Percentiles rank a stretch among this genome's conserved stretches.
phyloP scores from a whole-genome alignment of 73 alveolate genomes.

The Halteria grandinella region DNA sequence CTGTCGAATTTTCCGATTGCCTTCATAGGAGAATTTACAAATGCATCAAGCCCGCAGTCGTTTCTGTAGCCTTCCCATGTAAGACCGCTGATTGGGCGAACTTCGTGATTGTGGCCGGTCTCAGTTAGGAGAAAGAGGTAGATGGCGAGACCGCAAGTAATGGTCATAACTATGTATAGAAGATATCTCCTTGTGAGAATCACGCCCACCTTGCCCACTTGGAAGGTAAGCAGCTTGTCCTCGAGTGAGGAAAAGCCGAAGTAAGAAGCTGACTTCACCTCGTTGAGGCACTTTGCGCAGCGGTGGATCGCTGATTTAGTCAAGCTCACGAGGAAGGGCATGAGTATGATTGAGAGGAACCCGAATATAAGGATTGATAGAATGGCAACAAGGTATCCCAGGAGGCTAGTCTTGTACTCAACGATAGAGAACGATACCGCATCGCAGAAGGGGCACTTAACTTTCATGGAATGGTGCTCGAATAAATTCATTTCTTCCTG shows the following conservation, averaged over 20 bases:
- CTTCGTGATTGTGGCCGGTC: slow-evolving; percentile 37
- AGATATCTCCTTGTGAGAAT: slow-evolving; percentile 59
- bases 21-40: slow-evolving; percentile 23
- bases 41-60: slow-evolving; percentile 66
- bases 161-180: slow-evolving; percentile 23
- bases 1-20: slow-evolving; percentile 49
- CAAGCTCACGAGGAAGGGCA: slow-evolving; percentile 61
- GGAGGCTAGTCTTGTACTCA: slow-evolving; percentile 56
- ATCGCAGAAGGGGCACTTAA: slow-evolving; percentile 72
- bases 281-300: slow-evolving; percentile 71
- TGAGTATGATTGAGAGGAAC: slow-evolving; percentile 47
- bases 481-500: slow-evolving; percentile 51
- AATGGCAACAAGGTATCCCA: slow-evolving; percentile 55
- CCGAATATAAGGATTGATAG: slow-evolving; percentile 53
- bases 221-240: slow-evolving; percentile 55
- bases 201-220: slow-evolving; percentile 60
- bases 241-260: slow-evolving; percentile 54
- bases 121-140: slow-evolving; percentile 7
- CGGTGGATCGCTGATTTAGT: slow-evolving; percentile 59
- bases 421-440: slow-evolving; percentile 55
- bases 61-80: slow-evolving; percentile 54
- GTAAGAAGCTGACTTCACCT: slow-evolving; percentile 48
- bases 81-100: slow-evolving; percentile 24
- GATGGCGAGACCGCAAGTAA: slow-evolving; percentile 28
- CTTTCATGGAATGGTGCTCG: slow-evolving; percentile 55